Base-by-base conservation (phyloP, 305 asterid genomes). In the Salvia sclarea region DNA sequence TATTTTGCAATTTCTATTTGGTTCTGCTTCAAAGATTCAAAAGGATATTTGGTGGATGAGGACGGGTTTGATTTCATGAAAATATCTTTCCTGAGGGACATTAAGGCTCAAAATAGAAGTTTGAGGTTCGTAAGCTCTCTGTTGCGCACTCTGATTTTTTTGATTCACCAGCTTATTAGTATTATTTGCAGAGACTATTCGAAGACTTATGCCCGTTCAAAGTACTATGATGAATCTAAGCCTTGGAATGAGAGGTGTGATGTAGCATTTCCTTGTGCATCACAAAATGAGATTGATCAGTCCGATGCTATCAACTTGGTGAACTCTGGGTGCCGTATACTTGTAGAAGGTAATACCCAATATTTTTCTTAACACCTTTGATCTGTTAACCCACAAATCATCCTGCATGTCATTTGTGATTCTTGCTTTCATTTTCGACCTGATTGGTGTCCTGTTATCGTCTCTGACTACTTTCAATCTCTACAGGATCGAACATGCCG, bases 171-270 rank as follows among this genome's bases (percentile, higher is more conserved):
- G 30, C 85, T 76, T 78, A 79, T 56, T 57, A 45, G 22, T 55
- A 12, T 45, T 58, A 18, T 64, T 76, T 85, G 66, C 95, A 94
- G 99, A 82, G 99, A 94, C 78, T 94, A 94, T 79, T 88, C 99
- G 50, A 93, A 93, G 79, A 91, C 96, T 20, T 94, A 94, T 80
- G 97, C 98, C 60, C 96, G 98, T 55, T 86, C 99, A 5, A 91
- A 94, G 82, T 94, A 89, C 84, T 94, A 83, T 60, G 99, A 94
- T 61, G 98, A 89, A 68, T 81, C 90, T 35, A 94, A 89, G 83
- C 99, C 99, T 71, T 94, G 99, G 99, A 83, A 64, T 69, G 99
- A 94, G 86, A 94, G 96, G 74, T 94, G 88, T 76, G 99, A 94
- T 75, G 86, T 94, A 63, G 97, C 97, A 53, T 91, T 94, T 78